phyloP scores from a whole-genome alignment of 345 rosid genomes.

The Bruguiera gymnorhiza region DNA sequence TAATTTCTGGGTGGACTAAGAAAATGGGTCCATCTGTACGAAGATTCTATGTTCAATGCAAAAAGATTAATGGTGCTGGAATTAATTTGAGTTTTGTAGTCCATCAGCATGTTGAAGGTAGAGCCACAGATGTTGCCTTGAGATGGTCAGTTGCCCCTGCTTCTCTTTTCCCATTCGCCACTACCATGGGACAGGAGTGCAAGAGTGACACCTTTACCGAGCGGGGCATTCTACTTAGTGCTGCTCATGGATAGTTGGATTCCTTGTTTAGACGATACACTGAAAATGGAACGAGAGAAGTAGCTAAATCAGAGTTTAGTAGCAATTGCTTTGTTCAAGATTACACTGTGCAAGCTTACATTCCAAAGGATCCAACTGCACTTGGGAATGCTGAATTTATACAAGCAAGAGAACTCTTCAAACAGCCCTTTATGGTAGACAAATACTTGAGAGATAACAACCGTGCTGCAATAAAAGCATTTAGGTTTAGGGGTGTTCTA shows the following conservation, averaged over 20 bases:
- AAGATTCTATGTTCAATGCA: slow-evolving; percentile 87
- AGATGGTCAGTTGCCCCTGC: slow-evolving; percentile 97
- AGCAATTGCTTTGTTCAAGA: slow-evolving; percentile 62
- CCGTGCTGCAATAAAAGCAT: too few relatives aligned
- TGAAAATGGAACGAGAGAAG: slow-evolving; percentile 75
- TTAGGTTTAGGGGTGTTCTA: too few relatives aligned
- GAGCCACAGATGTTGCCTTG: slow-evolving; percentile 81
- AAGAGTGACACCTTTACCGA: slow-evolving; percentile 94
- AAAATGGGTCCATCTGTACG: slow-evolving; percentile 93
- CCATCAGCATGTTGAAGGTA: slow-evolving; percentile 91
- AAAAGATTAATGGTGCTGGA: slow-evolving; percentile 91
- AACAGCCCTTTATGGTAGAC: slow-evolving; percentile 44
- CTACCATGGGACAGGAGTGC: slow-evolving; percentile 84
- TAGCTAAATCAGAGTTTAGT: slow-evolving; percentile 62
- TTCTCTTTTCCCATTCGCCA: slow-evolving; percentile 86
- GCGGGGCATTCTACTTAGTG: slow-evolving; percentile 92
- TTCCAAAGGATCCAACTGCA: slow-evolving; percentile 75
- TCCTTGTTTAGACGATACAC: slow-evolving; percentile 77
- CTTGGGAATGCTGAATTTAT: slow-evolving; percentile 83
- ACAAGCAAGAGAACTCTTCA: slow-evolving; percentile 81
- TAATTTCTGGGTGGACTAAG: slow-evolving; percentile 82
- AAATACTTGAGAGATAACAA: slow-evolving; percentile 81
- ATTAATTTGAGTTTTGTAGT: slow-evolving; percentile 86
- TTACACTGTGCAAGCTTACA: slow-evolving; percentile 75
- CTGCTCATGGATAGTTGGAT: slow-evolving; percentile 89